Evolutionary conservation across 1,139 yeast species (phyloP).

Genomic region (Hansenula sp.): DNA sequence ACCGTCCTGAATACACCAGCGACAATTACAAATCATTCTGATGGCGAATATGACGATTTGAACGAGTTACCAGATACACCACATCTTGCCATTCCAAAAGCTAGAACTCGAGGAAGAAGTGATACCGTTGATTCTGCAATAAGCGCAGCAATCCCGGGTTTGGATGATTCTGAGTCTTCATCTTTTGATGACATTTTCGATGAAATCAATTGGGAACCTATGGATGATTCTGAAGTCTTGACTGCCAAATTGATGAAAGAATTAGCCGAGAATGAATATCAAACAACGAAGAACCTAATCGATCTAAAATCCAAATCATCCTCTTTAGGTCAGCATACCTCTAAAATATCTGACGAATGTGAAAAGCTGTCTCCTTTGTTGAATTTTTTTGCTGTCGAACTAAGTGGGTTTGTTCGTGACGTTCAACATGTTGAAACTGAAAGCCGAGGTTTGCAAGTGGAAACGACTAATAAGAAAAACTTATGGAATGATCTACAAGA

Average conservation of each 20-base stretch:
- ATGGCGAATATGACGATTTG: constrained; percentile 19
- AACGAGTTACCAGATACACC: constrained; percentile 9
- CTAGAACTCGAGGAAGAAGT: background rate
- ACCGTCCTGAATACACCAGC: constrained; percentile 10
- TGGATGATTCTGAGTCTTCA: constrained; percentile 10
- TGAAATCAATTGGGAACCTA: constrained; percentile 69
- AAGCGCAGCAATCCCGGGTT: constrained; percentile 8
- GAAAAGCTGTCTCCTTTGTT: constrained; percentile 55
- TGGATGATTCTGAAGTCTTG: constrained; percentile 57
- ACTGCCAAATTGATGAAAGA: constrained; percentile 55
- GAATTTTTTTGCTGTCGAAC: constrained; percentile 53
- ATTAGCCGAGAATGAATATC: constrained; percentile 44
- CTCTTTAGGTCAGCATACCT: constrained; percentile 39
- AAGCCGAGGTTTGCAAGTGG: constrained; percentile 81
- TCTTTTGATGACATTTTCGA: constrained; percentile 58
- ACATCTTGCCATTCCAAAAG: constrained; percentile 3
- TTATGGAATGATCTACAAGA: constrained; percentile 66
- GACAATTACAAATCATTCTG: constrained; percentile 14
- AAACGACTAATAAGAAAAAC: constrained; percentile 73
- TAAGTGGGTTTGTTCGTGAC: constrained; percentile 61
- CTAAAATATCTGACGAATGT: constrained; percentile 50
- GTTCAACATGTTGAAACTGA: constrained; percentile 70
- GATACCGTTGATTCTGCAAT: constrained; percentile 18
- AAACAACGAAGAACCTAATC: constrained; percentile 44
- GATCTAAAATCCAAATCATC: constrained; percentile 34